A percentile compares a stretch with the other conserved stretches of the same genome.
phyloP scores from a whole-genome alignment of 1,284 basidiomycete genomes.

The Moesziomyces globuligerus region DNA sequence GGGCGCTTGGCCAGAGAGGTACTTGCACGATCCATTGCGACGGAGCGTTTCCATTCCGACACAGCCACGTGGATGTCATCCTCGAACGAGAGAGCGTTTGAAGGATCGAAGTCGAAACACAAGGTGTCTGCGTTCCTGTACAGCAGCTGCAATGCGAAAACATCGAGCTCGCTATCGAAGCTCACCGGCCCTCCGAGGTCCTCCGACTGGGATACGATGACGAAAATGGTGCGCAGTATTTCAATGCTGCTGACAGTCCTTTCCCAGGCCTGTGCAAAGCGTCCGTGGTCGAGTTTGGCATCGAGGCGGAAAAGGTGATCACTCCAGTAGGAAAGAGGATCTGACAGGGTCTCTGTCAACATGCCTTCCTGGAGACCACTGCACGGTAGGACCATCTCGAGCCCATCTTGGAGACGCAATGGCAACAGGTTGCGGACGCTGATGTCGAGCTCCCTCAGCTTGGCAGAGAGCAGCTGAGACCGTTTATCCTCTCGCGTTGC shows the following conservation, averaged over 20 bases:
- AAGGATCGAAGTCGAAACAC: neutral
- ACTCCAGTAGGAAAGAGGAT: constrained; percentile 14
- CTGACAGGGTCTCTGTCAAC: constrained; percentile 16
- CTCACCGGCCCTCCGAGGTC: neutral
- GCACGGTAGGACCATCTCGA: constrained; percentile 4
- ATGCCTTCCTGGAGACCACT: constrained; percentile 14
- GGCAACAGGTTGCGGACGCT: constrained; percentile 1
- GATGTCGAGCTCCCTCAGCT: constrained; percentile 1
- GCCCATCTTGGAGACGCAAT: neutral
- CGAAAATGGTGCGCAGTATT: constrained; percentile 12
- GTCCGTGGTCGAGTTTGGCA: constrained; percentile 1
- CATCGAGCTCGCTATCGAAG: neutral
- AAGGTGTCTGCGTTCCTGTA: neutral
- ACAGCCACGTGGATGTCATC: neutral
- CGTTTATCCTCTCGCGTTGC: neutral
- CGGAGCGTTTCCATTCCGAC: neutral
- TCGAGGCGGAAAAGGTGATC: constrained; percentile 8
- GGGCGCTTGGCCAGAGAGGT: neutral
- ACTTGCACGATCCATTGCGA: constrained; percentile 3
- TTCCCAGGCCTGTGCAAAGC: constrained; percentile 7
- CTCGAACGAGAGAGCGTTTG: neutral
- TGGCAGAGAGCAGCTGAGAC: neutral
- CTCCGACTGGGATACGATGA: constrained; percentile 4
- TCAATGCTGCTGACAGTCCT: constrained; percentile 1
- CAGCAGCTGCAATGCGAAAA: constrained; percentile 9